Evolutionary conservation across 345 rosid genomes (phyloP).

Genomic region (Conringia planisiliqua): DNA sequence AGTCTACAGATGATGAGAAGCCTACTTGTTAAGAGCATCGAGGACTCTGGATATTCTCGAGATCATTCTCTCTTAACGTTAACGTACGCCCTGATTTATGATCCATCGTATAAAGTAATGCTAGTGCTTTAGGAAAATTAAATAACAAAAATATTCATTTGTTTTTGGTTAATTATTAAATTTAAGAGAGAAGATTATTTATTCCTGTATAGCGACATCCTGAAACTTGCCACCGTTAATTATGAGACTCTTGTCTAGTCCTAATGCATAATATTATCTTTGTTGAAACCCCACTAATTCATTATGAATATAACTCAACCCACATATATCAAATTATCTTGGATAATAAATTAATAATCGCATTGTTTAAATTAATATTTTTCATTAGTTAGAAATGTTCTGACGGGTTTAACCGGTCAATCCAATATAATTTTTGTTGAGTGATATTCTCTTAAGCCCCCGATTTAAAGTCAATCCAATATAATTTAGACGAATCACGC

Average conservation of each 20-base stretch:
- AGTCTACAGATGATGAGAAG: neutral
- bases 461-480: no score
- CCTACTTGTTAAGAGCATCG: conserved; percentile 18
- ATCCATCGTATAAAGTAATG: conserved; percentile 8
- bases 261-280: neutral
- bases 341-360: conserved; percentile 6
- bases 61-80: conserved; percentile 2
- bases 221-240: conserved; percentile 18
- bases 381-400: no score
- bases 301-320: neutral
- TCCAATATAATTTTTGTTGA: neutral
- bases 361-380: neutral
- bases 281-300: conserved; percentile 8
- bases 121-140: neutral
- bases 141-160: neutral
- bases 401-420: neutral
- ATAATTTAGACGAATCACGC: no score
- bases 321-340: neutral
- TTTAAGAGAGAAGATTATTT: conserved; percentile 33
- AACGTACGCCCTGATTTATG: neutral
- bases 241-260: neutral
- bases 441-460: no score
- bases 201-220: conserved; percentile 16
- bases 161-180: neutral
- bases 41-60: conserved; percentile 16